Evolutionary conservation across 164 flowering plant species (phyloP), one percentile per base, ranked within the genome.

Genomic region (Hamamelis virginiana): DNA sequence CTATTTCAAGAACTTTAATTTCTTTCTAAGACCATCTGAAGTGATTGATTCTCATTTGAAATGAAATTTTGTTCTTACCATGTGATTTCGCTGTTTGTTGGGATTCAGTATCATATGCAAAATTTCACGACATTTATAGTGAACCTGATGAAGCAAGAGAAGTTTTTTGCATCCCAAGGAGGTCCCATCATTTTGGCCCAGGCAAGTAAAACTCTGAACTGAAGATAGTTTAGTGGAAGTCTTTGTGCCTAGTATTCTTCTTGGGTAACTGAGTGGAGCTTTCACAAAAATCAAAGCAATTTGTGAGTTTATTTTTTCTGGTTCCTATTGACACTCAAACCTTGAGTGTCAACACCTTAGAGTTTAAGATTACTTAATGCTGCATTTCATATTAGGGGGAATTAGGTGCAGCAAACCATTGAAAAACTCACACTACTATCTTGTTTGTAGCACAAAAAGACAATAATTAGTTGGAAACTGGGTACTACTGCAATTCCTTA

Each of bases 101-200:
- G n/a, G 1, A 44, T 77, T 56, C 84, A 96, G 99, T 73, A 81
- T 70, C 80, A 96, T 71, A 96, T 96, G 99, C 77, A 92, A 86
- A 90, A 75, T 69, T 96, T 96, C 83, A 86, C 82, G 19, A 87
- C 97, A 51, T 81, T 60, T 25, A 90, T 91, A 47, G 98, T 96
- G 70, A 78, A 89, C 66, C 68, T 86, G 69, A 91, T 93, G 99
- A 96, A 96, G 88, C 68, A 75, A 59, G 97, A 92, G 82, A 91
- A 91, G 74, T 78, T 92, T 72, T 95, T 92, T 75, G 97, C 95
- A 47, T 83, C 97, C n/a, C 99, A 92, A 76, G 98, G 99, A 67
- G 99, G 99, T 61, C 98, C 97, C 28, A 96, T 96, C 66, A 93
- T 96, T 71, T 80, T 96, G 81, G 75, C 98, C n/a, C 99, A 96